Base-by-base conservation (phyloP, 495 filamentous ascomycete species). In the Collariella sp. region DNA sequence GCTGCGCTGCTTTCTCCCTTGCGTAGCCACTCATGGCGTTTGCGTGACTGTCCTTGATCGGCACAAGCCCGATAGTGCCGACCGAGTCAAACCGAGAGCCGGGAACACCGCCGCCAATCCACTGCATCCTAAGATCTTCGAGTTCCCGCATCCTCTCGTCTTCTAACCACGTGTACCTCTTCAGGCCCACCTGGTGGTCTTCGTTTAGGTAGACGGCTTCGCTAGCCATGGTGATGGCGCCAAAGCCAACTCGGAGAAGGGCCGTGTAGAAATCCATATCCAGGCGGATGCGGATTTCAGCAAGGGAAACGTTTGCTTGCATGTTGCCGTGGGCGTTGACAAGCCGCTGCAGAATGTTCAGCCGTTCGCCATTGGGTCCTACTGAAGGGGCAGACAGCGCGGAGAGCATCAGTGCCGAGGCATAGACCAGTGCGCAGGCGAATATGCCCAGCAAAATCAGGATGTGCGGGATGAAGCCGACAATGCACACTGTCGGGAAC, bases 141-240 rank as follows among this genome's bases (percentile, higher is more conserved):
- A 93, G 66, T 56, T 87, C 80, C 39, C 70, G 72, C 7, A 83
- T 69, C 20, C 89, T 78, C 40, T 95, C 89, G 41, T 87, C 84
- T 59, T 98, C 93, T 11, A 98, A 72, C 93, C 93, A 98, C 0
- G 94, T 97, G 72, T 83, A 83, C n/a, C 74, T 73, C 35, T 82
- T 79, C 10, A 95, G 73, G 45, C 80, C 80, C 19, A 98, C 82
- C n/a, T 73, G 72, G 24, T 79, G 78, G 12, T 90, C 89, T 70
- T 97, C 93, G 48, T 95, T 91, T 19, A 98, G 76, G 64, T 94
- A 98, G 0, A 97, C 94, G 0, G 93, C 91, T 66, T 97, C 89
- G 56, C 87, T 94, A 0, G 94, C 93, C 58, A 91, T 89, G 1
- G 89, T 95, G 45, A 97, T 79, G 34, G 88, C 83, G 16, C 80